phyloP scores from a whole-genome alignment of 768 basidiomycete species.

The Lentinula sp. region DNA sequence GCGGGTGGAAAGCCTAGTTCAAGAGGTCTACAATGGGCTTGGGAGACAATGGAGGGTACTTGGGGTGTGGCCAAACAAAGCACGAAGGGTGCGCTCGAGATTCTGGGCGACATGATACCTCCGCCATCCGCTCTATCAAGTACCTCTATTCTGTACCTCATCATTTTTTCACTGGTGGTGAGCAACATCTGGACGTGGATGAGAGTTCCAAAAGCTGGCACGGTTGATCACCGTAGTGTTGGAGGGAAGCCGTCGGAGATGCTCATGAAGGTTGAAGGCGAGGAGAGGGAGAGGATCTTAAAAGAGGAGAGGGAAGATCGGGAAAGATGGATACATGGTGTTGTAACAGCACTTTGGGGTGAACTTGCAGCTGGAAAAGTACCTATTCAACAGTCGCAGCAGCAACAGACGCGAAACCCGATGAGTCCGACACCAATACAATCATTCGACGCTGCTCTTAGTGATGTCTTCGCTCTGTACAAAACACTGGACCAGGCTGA shows the following conservation, averaged over 20 bases:
- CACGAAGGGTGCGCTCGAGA: constrained; percentile 67
- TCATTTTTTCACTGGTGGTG: constrained; percentile 66
- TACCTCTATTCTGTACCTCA: constrained; percentile 65
- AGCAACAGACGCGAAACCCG: constrained; percentile 4
- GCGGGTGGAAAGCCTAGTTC: constrained; percentile 45
- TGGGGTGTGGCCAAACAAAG: constrained; percentile 65
- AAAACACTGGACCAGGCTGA: constrained; percentile 53
- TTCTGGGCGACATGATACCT: constrained; percentile 60
- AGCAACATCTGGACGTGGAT: constrained; percentile 70
- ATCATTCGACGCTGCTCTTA: constrained; percentile 7
- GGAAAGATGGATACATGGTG: constrained; percentile 70
- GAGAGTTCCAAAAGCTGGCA: constrained; percentile 20
- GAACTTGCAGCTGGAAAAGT: constrained; percentile 50
- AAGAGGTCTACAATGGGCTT: constrained; percentile 78
- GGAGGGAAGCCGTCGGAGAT: constrained; percentile 14
- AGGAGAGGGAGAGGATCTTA: constrained; percentile 18
- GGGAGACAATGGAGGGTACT: constrained; percentile 79
- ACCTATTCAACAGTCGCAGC: constrained; percentile 11
- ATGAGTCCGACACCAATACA: neutral
- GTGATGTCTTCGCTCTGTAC: constrained; percentile 43
- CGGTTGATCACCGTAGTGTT: constrained; percentile 9
- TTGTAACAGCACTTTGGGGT: constrained; percentile 68
- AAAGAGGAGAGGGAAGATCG: constrained; percentile 51
- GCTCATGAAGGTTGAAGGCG: constrained; percentile 41
- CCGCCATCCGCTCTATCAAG: constrained; percentile 66